phyloP scores from a whole-genome alignment of 352 stramenopile species.

The Phytophthora aleatoria region DNA sequence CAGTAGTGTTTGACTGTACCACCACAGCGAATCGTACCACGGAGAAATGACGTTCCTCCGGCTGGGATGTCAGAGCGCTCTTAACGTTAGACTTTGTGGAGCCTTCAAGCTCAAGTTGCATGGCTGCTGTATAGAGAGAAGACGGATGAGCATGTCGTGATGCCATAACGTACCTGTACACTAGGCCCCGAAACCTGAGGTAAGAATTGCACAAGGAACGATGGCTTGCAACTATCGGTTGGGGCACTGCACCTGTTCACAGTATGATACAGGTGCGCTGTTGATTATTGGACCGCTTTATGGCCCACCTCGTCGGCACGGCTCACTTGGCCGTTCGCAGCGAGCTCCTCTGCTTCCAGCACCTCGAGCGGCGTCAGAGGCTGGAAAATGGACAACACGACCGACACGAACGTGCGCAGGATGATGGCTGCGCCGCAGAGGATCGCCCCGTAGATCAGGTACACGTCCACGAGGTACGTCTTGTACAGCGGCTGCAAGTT shows the following conservation, averaged over 20 bases:
- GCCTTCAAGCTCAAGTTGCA: background rate
- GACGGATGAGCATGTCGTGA: background rate
- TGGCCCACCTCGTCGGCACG: slow-evolving; percentile 17
- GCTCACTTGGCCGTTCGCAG: slow-evolving; percentile 15
- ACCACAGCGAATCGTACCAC: background rate
- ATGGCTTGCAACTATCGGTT: slow-evolving; percentile 11
- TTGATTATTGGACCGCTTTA: slow-evolving; percentile 31
- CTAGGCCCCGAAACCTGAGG: slow-evolving; percentile 1
- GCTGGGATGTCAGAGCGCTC: background rate
- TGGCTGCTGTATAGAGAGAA: background rate
- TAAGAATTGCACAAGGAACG: slow-evolving; percentile 11
- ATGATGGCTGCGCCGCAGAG: slow-evolving; percentile 86
- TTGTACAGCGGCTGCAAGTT: slow-evolving; percentile 81
- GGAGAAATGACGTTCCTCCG: background rate
- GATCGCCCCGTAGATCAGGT: slow-evolving; percentile 83
- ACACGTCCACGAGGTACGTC: slow-evolving; percentile 86
- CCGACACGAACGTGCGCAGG: slow-evolving; percentile 75
- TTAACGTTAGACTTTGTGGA: background rate
- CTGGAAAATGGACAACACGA: slow-evolving; percentile 73
- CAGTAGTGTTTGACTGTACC: slow-evolving; percentile 5
- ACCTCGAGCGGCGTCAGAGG: slow-evolving; percentile 28
- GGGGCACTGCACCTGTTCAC: slow-evolving; percentile 16
- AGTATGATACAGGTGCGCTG: slow-evolving; percentile 2
- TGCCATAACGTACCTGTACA: background rate
- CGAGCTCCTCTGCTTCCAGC: slow-evolving; percentile 29